Evolutionary conservation across 2,329 filamentous ascomycete genomes (phyloP), one percentile per base, ranked within the genome.

Genomic region (Aotearoamyces nothofagi): DNA sequence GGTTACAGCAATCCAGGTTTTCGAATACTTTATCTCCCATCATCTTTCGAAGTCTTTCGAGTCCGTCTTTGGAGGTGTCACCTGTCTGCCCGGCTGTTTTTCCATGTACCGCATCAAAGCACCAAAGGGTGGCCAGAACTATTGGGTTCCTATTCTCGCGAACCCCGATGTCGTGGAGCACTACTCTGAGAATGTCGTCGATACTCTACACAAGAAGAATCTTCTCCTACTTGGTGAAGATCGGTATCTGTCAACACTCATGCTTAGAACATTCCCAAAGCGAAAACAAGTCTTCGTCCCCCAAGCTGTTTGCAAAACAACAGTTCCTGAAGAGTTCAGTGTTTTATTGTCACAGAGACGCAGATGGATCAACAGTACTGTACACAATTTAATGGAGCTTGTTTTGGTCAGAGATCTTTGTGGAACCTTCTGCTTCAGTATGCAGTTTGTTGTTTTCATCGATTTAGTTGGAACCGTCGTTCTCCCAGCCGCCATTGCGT

Each of bases 61-160:
- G 55, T 94, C 86, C 1, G 80, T 94, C 40, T 98, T 98, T 55
- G 90, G 90, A 57, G 90, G 90, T 78, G 90, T 98, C 36, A 98
- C 90, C 39, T 98, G 90, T 66, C 65, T 98, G 43, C 90, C 90
- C 10, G 90, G 90, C 39, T 98, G 90, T 64, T 98, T 98, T 74
- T 94, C 84, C 66, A 98, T 98, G 92, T 98, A 98, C 62, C 81
- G 90, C 47, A 96, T 98, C 69, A 98, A 98, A 59, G 81, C 90
- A 16, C 92, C 90, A 35, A 98, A 98, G 60, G 90, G 90, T 40
- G 87, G 80, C 15, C 84, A 96, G 53, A 96, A 98, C 61, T 98
- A 96, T 60, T 98, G 90, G 90, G 90, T 98, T 14, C 90, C 90
- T 5, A 96, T 98, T 46, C 69, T 98, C 39, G 90, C 90, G 43